Evolutionary conservation across 1,284 basidiomycete species (phyloP).

Genomic region (Takashimella tepidaria): DNA sequence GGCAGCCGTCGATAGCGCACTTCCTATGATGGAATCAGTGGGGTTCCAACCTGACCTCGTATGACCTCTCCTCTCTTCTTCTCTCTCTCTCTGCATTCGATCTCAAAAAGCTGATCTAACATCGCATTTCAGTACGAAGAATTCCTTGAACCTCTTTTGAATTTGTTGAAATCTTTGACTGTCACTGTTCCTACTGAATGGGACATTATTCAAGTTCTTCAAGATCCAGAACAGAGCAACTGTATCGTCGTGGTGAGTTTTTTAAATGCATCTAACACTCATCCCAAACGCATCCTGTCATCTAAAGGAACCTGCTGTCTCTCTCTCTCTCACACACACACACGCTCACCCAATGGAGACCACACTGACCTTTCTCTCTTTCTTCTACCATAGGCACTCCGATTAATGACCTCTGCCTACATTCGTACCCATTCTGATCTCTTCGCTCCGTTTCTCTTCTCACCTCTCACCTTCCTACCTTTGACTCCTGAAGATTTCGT

Average conservation of each 20-base stretch:
- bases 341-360: too few species aligned
- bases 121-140: conserved; percentile 33
- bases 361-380: not conserved
- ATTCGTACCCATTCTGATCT: conserved; percentile 62
- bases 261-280: conserved; percentile 40
- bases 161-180: conserved; percentile 44
- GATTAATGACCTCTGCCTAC: conserved; percentile 74
- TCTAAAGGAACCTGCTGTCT: not conserved
- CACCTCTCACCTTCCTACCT: conserved; percentile 61
- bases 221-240: conserved; percentile 43
- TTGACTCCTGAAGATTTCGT: conserved; percentile 65
- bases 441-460: conserved; percentile 68
- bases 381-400: conserved; percentile 49
- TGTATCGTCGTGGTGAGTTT: conserved; percentile 39
- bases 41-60: conserved; percentile 64
- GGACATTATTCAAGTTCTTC: conserved; percentile 35
- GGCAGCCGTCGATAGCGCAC: conserved; percentile 55
- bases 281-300: not conserved
- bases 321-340: not conserved
- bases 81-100: not conserved
- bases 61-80: conserved; percentile 26
- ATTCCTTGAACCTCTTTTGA: conserved; percentile 39
- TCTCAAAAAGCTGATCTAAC: not conserved
- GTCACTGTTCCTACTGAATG: conserved; percentile 28
- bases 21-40: conserved; percentile 55